Evolutionary conservation across 1,139 yeast species (phyloP).

Genomic region (Yamadazyma taylorii): DNA sequence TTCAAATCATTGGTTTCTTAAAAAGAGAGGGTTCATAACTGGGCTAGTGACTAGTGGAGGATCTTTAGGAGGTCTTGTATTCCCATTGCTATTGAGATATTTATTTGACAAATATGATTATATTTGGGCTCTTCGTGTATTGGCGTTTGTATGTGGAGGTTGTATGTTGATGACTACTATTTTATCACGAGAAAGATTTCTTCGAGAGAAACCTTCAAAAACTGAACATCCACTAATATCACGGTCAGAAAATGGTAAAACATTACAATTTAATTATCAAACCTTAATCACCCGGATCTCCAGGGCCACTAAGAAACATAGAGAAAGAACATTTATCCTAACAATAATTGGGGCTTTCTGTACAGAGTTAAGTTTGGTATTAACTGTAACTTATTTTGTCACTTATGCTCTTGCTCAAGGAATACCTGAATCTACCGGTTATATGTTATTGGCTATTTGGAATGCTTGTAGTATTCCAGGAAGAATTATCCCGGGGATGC

Average conservation of each 20-base stretch:
- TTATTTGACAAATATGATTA: constrained; percentile 33
- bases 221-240: neutral
- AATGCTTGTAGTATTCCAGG: constrained; percentile 63
- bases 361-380: constrained; percentile 55
- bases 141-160: constrained; percentile 33
- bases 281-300: neutral
- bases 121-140: constrained; percentile 35
- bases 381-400: constrained; percentile 52
- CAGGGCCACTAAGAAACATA: constrained; percentile 5
- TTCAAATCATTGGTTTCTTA: constrained; percentile 39
- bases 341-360: constrained; percentile 36
- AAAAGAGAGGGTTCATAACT: constrained; percentile 34
- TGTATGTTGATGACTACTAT: constrained; percentile 36
- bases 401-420: constrained; percentile 60
- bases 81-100: constrained; percentile 34
- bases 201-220: neutral
- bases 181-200: constrained; percentile 46
- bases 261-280: neutral
- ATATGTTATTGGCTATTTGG: constrained; percentile 50
- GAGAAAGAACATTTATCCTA: constrained; percentile 20
- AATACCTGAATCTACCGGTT: constrained; percentile 47
- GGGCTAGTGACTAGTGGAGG: constrained; percentile 43
- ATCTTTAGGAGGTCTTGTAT: constrained; percentile 37
- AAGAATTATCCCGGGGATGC: constrained; percentile 53
- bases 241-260: constrained; percentile 1